Evolutionary conservation across 2,329 filamentous ascomycete genomes (phyloP).

Genomic region (Exophiala phaeomuriformis): DNA sequence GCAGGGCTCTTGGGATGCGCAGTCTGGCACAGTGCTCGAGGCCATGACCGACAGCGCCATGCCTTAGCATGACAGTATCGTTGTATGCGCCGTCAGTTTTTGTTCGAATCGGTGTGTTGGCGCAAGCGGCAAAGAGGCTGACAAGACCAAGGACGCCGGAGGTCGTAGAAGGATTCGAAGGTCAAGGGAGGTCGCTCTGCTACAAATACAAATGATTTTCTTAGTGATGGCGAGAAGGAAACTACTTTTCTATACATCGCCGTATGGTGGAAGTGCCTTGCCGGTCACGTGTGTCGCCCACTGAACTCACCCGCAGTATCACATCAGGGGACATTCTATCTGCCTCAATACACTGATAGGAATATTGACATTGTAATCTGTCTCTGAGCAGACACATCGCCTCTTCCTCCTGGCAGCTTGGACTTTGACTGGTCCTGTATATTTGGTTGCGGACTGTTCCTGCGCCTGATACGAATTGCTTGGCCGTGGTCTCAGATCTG

Average conservation of each 20-base stretch:
- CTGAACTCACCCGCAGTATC: background rate
- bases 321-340: background rate
- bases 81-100: too few relatives aligned
- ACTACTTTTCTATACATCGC: background rate
- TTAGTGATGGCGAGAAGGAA: background rate
- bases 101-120: background rate
- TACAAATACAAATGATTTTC: background rate
- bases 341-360: too few relatives aligned
- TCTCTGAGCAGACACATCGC: background rate
- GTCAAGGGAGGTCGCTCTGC: background rate
- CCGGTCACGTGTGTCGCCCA: background rate
- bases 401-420: too few relatives aligned
- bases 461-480: constrained; percentile 12
- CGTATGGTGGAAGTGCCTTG: too few relatives aligned
- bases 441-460: background rate
- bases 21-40: constrained; percentile 9
- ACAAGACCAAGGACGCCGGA: background rate
- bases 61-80: constrained; percentile 24
- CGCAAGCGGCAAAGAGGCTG: too few relatives aligned
- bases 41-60: constrained; percentile 22
- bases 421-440: background rate
- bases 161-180: background rate
- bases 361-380: too few relatives aligned
- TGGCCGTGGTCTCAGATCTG: constrained; percentile 13
- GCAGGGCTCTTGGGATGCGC: background rate